Percentiles rank a stretch among this genome's conserved stretches.
phyloP scores from a whole-genome alignment of 176 grass and related monocot genomes.

The Carex scoparia region DNA sequence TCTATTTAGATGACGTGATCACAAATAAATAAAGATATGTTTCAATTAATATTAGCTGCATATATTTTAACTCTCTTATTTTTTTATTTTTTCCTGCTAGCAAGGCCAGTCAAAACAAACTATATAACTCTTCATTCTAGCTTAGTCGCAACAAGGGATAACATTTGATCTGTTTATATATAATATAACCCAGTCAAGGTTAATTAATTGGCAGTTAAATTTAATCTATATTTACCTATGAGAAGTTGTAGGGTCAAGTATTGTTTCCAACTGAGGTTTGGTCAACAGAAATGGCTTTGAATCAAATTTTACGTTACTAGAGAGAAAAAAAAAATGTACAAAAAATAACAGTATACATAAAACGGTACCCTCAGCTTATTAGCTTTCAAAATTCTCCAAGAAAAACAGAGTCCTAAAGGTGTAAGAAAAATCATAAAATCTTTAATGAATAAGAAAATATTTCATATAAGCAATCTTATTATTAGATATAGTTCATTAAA shows the following conservation, averaged over 20 bases:
- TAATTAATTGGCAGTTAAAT: not conserved
- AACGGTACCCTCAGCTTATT: too few relatives aligned
- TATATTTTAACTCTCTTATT: not conserved
- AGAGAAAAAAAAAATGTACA: too few relatives aligned
- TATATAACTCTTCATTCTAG: not conserved
- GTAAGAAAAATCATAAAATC: too few relatives aligned
- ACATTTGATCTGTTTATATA: not conserved
- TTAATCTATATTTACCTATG: constrained; percentile 1
- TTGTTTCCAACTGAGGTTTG: not conserved
- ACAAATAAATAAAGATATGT: not conserved
- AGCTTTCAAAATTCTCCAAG: too few relatives aligned
- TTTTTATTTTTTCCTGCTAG: not conserved
- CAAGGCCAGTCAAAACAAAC: not conserved
- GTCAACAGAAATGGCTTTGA: not conserved
- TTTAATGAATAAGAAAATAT: too few relatives aligned
- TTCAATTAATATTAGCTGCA: not conserved
- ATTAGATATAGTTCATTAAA: too few relatives aligned
- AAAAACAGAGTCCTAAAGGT: too few relatives aligned
- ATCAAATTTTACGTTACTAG: too few relatives aligned
- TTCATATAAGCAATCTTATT: too few relatives aligned
- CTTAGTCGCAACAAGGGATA: too few relatives aligned
- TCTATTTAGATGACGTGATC: not conserved
- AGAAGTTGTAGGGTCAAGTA: not conserved
- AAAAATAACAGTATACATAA: too few relatives aligned
- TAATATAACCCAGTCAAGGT: not conserved